Conservation (phyloP, 768 basidiomycete species). For the Trichaptum fuscoviolaceum region DNA sequence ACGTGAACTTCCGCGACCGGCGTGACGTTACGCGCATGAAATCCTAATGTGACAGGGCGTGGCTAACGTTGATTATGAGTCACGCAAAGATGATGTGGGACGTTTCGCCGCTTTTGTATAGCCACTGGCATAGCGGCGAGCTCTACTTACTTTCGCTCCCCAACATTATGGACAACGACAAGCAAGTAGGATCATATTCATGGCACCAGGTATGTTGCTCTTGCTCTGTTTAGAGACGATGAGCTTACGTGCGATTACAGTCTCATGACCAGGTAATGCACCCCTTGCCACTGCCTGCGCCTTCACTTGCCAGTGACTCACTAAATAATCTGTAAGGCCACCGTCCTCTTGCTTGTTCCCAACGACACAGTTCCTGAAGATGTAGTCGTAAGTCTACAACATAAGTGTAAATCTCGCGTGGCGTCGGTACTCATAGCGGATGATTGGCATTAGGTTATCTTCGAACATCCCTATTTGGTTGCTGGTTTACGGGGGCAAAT, state of each 20-base stretch:
- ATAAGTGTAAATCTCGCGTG: slow-evolving; percentile 4
- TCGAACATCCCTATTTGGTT: slow-evolving; percentile 66
- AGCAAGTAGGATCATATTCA: slow-evolving; percentile 44
- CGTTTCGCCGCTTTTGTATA: background rate
- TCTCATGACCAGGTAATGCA: slow-evolving; percentile 78
- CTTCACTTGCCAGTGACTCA: slow-evolving; percentile 17
- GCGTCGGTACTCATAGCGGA: slow-evolving; percentile 5
- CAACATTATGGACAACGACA: background rate
- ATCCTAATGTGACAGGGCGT: background rate
- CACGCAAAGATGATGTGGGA: background rate
- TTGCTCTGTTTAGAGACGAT: slow-evolving; percentile 10
- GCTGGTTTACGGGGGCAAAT: slow-evolving; percentile 68
- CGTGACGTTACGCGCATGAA: background rate
- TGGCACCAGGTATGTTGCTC: slow-evolving; percentile 73
- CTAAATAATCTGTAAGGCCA: slow-evolving; percentile 46
- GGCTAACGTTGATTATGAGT: background rate
- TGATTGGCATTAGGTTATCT: slow-evolving; percentile 46
- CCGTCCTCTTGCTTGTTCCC: slow-evolving; percentile 69
- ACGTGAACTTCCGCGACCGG: no score
- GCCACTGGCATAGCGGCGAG: background rate
- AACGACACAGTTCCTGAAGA: slow-evolving; percentile 68
- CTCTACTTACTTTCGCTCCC: background rate
- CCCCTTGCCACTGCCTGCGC: slow-evolving; percentile 9
- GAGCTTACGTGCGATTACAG: slow-evolving; percentile 31
- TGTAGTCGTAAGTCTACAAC: slow-evolving; percentile 45